Evolutionary conservation across 345 rosid genomes (phyloP).

Genomic region (Physaria fendleri): DNA sequence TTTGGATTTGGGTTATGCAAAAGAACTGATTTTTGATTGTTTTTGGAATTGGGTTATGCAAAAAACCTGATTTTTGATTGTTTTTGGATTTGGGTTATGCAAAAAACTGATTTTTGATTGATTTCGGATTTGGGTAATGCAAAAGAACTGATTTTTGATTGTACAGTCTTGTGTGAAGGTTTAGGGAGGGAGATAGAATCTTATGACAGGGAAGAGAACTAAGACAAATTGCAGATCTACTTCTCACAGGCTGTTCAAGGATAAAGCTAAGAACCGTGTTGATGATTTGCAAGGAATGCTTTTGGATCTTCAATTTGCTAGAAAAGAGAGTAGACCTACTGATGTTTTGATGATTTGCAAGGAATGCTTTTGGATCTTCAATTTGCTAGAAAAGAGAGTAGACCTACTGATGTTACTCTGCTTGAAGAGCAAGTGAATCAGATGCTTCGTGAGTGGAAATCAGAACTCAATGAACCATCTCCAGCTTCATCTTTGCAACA

Average conservation of each 20-base stretch:
- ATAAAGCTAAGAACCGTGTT: conserved; percentile 91
- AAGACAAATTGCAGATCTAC: conserved; percentile 86
- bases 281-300: conserved; percentile 94
- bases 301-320: conserved; percentile 82
- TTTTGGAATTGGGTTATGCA: no score
- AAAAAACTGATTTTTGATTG: conserved; percentile 9
- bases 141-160: no score
- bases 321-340: conserved; percentile 71
- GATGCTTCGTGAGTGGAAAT: conserved; percentile 99
- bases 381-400: conserved; percentile 85
- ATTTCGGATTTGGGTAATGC: no score
- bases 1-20: no score
- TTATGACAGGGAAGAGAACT: conserved; percentile 70
- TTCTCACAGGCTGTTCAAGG: conserved; percentile 92
- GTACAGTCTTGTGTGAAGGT: conserved; percentile 22
- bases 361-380: conserved; percentile 85
- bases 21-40: no score
- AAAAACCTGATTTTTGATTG: no score
- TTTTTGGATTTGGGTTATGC: no score
- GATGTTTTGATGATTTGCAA: conserved; percentile 85
- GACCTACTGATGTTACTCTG: conserved; percentile 54
- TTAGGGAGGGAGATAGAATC: conserved; percentile 13
- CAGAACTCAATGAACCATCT: conserved; percentile 97
- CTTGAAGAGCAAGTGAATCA: conserved; percentile 99
- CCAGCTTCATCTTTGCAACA: conserved; percentile 97